These are phyloP conservation scores for Stephania yunnanensis DNA, from an alignment of 164 flowering plant species.

Conservation along the genomic window DNA sequence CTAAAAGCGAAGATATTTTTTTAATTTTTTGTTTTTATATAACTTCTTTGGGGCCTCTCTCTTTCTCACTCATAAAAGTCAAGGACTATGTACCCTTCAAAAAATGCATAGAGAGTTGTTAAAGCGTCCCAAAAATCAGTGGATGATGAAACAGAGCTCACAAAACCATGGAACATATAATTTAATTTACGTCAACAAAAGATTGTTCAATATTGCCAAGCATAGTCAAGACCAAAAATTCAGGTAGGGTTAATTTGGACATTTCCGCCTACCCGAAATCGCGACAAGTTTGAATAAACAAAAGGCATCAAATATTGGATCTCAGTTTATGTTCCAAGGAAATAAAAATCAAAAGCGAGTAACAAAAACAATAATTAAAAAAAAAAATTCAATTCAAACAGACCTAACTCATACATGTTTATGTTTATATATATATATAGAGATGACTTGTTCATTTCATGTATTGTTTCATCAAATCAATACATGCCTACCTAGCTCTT, in stretches of 20 bases:
- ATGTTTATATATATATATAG: neutral
- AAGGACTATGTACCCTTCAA: neutral
- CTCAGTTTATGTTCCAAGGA: neutral
- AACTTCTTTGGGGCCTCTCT: neutral
- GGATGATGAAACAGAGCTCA: no score
- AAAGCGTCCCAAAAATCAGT: neutral
- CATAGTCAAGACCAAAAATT: no score
- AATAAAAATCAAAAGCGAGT: slow-evolving; percentile 1
- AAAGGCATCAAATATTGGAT: neutral
- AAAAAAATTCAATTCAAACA: neutral
- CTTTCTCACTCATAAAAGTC: neutral
- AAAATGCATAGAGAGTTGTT: neutral
- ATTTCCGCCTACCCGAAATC: neutral
- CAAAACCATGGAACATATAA: no score
- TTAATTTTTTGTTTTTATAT: neutral
- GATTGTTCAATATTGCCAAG: no score
- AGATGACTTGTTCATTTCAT: neutral
- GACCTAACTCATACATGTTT: neutral
- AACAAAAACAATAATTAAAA: neutral
- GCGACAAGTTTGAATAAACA: neutral
- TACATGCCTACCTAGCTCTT: neutral
- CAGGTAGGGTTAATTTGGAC: neutral
- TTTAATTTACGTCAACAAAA: no score
- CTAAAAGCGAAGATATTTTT: neutral
- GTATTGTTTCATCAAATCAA: neutral